Evolutionary conservation across 148 eudicot genomes (phyloP), one percentile per base, ranked within the genome.

Genomic region (Rhododendron molle): DNA sequence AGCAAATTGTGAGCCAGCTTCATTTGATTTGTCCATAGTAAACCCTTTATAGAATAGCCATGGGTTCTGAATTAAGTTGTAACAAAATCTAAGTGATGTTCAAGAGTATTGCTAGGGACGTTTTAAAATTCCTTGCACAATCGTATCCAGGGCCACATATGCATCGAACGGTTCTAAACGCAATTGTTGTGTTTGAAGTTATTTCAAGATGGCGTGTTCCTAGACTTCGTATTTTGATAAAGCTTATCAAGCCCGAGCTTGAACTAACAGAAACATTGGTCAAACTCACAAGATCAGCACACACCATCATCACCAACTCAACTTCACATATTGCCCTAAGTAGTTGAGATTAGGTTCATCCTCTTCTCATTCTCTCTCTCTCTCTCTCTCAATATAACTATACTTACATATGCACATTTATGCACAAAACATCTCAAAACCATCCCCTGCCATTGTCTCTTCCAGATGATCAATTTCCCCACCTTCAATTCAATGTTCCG

Each of bases 331-430:
- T 46, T 26, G 34, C 54, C 54, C 36, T 0, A 78, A 82, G 62
- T 85, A 28, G 87, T 88, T 85, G 87, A 85, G 86, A 83, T 88
- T 85, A 83, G 90, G 90, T 83, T 50, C 76, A 83, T 56, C 85
- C 52, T 30, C 81, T n/a, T 18, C 9, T 1, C 44, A 0, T n/a
- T 73, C 81, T 38, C 50, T 46, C 9, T 46, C 80, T 3, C 12
- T 12, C 7, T 67, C 50, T 3, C 32, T 16, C 18, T 44, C 3
- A n/a, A 15, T 15, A 62, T 65, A 40, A 1, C 2, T 43, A 36
- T 36, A 46, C 43, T 20, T 34, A 44, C 5, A 46, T 12, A 44
- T n/a, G 5, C 12, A 44, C 7, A 78, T 23, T 38, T 2, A 36
- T 74, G 78, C 44, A 74, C 78, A 18, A 38, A 36, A 7, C 3